A percentile compares a stretch with the other conserved stretches of the same genome.
Evolutionary conservation across 148 eudicot species (phyloP).

Genomic region (Diospyros kaki): DNA sequence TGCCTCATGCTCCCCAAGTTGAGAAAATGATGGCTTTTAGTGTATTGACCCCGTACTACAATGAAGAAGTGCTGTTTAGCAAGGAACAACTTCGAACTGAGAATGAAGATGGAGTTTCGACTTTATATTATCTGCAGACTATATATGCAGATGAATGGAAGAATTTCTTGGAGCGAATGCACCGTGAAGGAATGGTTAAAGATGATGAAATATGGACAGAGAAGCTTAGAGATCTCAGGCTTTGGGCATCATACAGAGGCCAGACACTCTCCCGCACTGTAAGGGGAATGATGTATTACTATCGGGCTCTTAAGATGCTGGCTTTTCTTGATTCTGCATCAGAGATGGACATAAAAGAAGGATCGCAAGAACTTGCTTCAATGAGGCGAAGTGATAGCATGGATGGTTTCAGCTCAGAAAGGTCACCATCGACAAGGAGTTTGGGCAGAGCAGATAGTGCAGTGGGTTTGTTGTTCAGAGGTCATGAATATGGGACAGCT

Average conservation of each 20-base stretch:
- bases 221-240: slow-evolving; percentile 56
- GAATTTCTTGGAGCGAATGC: slow-evolving; percentile 75
- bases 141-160: slow-evolving; percentile 80
- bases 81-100: slow-evolving; percentile 71
- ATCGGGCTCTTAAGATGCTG: slow-evolving; percentile 81
- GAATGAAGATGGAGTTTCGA: slow-evolving; percentile 91
- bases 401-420: slow-evolving; percentile 39
- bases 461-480: slow-evolving; percentile 30
- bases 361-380: slow-evolving; percentile 53
- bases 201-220: slow-evolving; percentile 52
- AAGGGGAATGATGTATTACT: slow-evolving; percentile 94
- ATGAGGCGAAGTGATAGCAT: slow-evolving; percentile 38
- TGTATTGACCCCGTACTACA: slow-evolving; percentile 86
- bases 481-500: slow-evolving; percentile 44
- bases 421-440: slow-evolving; percentile 37
- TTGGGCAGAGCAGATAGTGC: slow-evolving; percentile 38
- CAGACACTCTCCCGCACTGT: slow-evolving; percentile 88
- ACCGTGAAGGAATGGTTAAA: slow-evolving; percentile 50
- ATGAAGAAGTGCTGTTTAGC: slow-evolving; percentile 73
- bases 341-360: slow-evolving; percentile 82
- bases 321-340: slow-evolving; percentile 93
- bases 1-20: slow-evolving; percentile 95
- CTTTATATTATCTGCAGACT: slow-evolving; percentile 74
- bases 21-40: slow-evolving; percentile 88
- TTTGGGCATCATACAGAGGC: slow-evolving; percentile 89